Conservation (phyloP, 2,329 filamentous ascomycete species). For the Phaeosphaeria sp. region DNA sequence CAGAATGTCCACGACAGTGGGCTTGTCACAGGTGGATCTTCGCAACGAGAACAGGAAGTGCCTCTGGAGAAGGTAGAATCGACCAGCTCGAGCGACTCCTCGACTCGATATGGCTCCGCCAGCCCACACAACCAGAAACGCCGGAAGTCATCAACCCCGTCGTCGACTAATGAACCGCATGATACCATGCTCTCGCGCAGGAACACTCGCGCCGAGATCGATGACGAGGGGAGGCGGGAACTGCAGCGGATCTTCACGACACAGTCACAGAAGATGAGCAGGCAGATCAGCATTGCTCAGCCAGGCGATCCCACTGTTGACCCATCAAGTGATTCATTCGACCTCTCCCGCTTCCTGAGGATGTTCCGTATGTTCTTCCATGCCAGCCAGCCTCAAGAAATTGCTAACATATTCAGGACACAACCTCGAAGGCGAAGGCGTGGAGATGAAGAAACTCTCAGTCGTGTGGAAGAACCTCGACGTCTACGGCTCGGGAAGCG, state of each 20-base stretch:
- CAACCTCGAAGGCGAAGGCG: slow-evolving; percentile 61
- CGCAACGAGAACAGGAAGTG: slow-evolving; percentile 4
- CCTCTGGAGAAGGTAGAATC: slow-evolving; percentile 15
- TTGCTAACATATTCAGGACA: slow-evolving; percentile 36
- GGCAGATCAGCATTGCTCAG: slow-evolving; percentile 30
- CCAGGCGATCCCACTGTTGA: slow-evolving; percentile 59
- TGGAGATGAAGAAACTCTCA: slow-evolving; percentile 62
- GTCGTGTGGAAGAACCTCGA: slow-evolving; percentile 70
- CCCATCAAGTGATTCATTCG: slow-evolving; percentile 59
- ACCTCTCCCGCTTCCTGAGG: slow-evolving; percentile 60
- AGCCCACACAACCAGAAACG: slow-evolving; percentile 5
- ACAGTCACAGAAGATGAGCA: slow-evolving; percentile 28
- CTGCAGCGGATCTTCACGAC: slow-evolving; percentile 33
- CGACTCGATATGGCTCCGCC: slow-evolving; percentile 22
- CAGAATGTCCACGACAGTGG: not conserved
- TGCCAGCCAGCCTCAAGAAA: not conserved
- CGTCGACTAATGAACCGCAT: slow-evolving; percentile 6
- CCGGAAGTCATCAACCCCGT: slow-evolving; percentile 2
- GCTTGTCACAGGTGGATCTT: not conserved
- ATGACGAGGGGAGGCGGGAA: slow-evolving; percentile 31
- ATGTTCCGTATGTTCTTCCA: slow-evolving; percentile 43
- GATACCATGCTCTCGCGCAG: slow-evolving; percentile 18
- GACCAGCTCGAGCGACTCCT: slow-evolving; percentile 24
- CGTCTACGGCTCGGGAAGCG: slow-evolving; percentile 70
- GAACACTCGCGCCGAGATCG: slow-evolving; percentile 27